Base-by-base conservation (phyloP, 78 protist genomes). In the Dictyostelium firmibasis region DNA sequence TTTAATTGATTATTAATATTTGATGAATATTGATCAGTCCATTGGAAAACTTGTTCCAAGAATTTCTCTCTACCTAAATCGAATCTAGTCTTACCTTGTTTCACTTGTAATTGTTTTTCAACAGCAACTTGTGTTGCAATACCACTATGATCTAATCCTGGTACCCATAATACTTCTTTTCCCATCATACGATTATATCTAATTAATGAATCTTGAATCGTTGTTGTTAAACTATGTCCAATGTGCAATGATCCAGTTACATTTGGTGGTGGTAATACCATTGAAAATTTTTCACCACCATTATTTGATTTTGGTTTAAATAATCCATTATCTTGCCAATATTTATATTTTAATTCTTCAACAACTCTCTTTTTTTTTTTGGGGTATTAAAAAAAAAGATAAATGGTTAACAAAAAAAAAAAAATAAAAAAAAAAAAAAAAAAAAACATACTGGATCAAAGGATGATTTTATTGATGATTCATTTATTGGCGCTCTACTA, bases 201-300 rank as follows among this genome's bases (percentile, higher is more conserved):
- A 4, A 96, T 94, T 72, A 91, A 18, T 77, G 91, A 41, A 92
- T 81, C 92, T 79, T 98, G 97, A n/a, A 98, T 81, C 4, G 98
- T 82, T 14, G 85, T 92, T 11, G 98, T 97, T 60, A 99, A 86
- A 6, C 99, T 99, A 69, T 99, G 99, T n/a, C 99, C 99, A 36
- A 99, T 67, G 85, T 99, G 99, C 13, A 99, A 96, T 36, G 83
- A 41, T 7, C 99, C 99, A 8, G 99, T 99, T 16, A 99, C 99
- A 82, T 99, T 99, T 41, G 99, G 99, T 13, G 99, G 99, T 43
- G 99, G 99, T 41, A 98, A 33, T 27, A 97, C 83, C 77, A 98
- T 91, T 25, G 94, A 69, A 44, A 93, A 99, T 64, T 76, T 85
- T 36, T 41, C 38, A 25, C 29, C 38, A 33, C 27, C 38, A 8